These are phyloP conservation scores for Saccharomycopsis sp. DNA, from an alignment of 805 yeast species.

Conservation along the genomic window DNA sequence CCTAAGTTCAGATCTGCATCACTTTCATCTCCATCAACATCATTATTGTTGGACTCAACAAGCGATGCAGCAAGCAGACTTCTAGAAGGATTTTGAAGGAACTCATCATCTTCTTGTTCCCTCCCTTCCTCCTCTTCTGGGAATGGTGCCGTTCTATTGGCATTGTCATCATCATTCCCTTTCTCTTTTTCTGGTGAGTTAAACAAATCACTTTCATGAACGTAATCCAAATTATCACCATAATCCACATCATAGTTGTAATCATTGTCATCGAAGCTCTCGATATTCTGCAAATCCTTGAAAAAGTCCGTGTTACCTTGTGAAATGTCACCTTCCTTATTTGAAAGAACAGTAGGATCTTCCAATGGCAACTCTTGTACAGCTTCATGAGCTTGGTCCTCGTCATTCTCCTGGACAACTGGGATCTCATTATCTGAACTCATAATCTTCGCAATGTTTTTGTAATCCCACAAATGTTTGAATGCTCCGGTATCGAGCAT, in stretches of 20 bases:
- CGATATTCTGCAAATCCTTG: no score
- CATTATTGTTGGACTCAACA: not conserved
- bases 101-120: no score
- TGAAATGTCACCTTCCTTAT: not conserved
- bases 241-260: constrained; percentile 29
- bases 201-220: constrained; percentile 5
- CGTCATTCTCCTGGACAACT: not conserved
- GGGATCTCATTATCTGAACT: not conserved
- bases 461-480: constrained; percentile 10
- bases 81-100: constrained; percentile 1
- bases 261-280: not conserved
- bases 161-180: constrained; percentile 5
- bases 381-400: not conserved
- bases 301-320: not conserved
- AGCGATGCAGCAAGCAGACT: constrained; percentile 4
- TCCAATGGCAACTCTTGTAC: not conserved
- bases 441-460: not conserved
- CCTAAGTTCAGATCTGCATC: constrained; percentile 13
- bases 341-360: not conserved
- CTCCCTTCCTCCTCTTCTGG: constrained; percentile 7
- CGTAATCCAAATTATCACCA: constrained; percentile 35
- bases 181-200: not conserved
- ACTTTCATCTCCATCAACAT: not conserved
- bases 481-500: constrained; percentile 5
- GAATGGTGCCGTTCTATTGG: constrained; percentile 21